Conservation (phyloP, 2,329 filamentous ascomycete species). For the Colletotrichum sp. region DNA sequence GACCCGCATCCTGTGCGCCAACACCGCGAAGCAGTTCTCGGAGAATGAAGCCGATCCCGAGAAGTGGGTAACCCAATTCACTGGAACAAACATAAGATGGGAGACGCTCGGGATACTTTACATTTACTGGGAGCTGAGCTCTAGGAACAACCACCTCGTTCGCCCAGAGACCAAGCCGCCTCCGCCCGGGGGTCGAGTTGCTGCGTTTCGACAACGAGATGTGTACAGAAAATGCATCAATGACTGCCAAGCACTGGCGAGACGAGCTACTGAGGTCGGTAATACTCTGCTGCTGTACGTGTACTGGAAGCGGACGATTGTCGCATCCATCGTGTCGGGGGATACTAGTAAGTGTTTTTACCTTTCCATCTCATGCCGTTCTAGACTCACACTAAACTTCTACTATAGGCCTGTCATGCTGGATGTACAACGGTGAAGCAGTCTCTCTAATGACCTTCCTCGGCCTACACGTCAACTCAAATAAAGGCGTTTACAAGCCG, state of each 20-base stretch:
- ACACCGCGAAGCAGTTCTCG: constrained; percentile 15
- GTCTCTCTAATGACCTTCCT: constrained; percentile 41
- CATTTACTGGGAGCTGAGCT: constrained; percentile 22
- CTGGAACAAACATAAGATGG: neutral
- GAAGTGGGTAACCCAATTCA: constrained; percentile 14
- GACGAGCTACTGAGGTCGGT: constrained; percentile 24
- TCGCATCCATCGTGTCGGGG: constrained; percentile 42
- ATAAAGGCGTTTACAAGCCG: constrained; percentile 30
- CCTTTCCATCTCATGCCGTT: fast-evolving
- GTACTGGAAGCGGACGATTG: constrained; percentile 34
- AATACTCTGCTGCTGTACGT: constrained; percentile 46
- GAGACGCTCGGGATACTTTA: constrained; percentile 19
- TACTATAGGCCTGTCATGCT: constrained; percentile 37
- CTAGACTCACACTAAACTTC: neutral
- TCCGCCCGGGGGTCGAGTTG: neutral
- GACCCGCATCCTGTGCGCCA: constrained; percentile 28
- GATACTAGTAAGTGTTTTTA: constrained; percentile 39
- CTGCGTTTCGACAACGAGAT: constrained; percentile 18
- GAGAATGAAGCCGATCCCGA: constrained; percentile 12
- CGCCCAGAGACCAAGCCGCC: constrained; percentile 20
- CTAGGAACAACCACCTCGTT: neutral
- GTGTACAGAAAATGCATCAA: constrained; percentile 33
- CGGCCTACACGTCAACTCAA: constrained; percentile 34
- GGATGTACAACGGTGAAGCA: constrained; percentile 41
- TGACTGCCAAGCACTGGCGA: constrained; percentile 37